phyloP scores from a whole-genome alignment of 805 yeast genomes.

The Metschnikowia santaceciliae region DNA sequence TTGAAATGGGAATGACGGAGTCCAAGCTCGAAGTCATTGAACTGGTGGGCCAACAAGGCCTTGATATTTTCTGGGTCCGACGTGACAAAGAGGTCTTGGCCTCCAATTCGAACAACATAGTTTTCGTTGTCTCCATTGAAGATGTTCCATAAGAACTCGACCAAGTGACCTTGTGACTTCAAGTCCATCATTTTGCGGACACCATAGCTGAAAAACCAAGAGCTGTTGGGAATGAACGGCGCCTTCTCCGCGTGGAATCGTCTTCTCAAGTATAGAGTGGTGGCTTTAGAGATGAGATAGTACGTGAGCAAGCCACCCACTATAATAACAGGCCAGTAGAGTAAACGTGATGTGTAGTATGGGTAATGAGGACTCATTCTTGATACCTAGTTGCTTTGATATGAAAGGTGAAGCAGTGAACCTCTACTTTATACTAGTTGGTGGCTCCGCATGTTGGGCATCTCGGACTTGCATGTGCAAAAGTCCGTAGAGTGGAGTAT shows the following conservation, averaged over 20 bases:
- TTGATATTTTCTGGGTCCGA: constrained; percentile 36
- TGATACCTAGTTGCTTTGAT: background rate
- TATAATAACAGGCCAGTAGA: background rate
- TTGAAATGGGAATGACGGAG: constrained; percentile 28
- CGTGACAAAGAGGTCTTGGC: constrained; percentile 16
- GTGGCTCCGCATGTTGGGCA: background rate
- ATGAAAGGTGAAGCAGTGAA: too few species aligned
- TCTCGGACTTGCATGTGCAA: background rate
- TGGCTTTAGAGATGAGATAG: background rate
- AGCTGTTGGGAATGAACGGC: background rate
- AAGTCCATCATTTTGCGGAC: background rate
- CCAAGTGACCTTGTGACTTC: constrained; percentile 8
- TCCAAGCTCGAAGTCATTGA: constrained; percentile 34
- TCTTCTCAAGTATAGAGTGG: background rate
- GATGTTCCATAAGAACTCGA: constrained; percentile 8
- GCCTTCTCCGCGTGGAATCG: background rate
- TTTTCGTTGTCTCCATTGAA: constrained; percentile 9
- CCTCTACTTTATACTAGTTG: background rate
- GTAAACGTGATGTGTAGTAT: too few species aligned
- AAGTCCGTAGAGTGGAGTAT: background rate
- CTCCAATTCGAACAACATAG: constrained; percentile 6
- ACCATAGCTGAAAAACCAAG: constrained; percentile 1
- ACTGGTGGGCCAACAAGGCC: constrained; percentile 37
- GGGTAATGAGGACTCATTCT: background rate
- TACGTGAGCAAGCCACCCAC: background rate